Conservation (phyloP, 345 rosid genomes). For the Chamaenerion angustifolium region DNA sequence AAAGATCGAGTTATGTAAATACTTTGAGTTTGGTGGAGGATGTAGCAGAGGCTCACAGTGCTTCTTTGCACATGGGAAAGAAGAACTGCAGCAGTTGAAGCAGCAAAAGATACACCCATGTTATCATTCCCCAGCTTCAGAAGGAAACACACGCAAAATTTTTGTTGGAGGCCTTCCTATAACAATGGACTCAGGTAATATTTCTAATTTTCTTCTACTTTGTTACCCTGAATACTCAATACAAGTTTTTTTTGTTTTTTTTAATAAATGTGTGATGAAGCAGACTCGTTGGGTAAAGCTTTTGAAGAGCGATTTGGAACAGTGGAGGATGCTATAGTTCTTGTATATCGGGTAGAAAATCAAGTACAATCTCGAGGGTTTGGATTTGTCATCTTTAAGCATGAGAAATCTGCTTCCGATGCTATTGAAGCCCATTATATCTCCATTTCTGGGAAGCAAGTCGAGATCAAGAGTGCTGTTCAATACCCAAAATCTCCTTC, state of each 20-base stretch:
- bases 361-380: slow-evolving; percentile 31
- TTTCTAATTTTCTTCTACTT: background rate
- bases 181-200: slow-evolving; percentile 41
- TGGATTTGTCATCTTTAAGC: slow-evolving; percentile 45
- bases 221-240: no score
- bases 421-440: slow-evolving; percentile 36
- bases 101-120: slow-evolving; percentile 9
- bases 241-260: background rate
- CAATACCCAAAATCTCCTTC: slow-evolving; percentile 11
- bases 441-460: slow-evolving; percentile 35
- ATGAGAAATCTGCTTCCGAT: slow-evolving; percentile 27
- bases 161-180: slow-evolving; percentile 48
- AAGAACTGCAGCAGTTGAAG: slow-evolving; percentile 21
- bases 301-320: slow-evolving; percentile 38
- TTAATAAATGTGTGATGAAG: slow-evolving; percentile 6
- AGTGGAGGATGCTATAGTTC: slow-evolving; percentile 34
- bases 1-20: slow-evolving; percentile 29
- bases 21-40: slow-evolving; percentile 27
- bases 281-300: slow-evolving; percentile 24
- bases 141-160: slow-evolving; percentile 20
- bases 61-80: slow-evolving; percentile 30
- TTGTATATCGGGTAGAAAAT: slow-evolving; percentile 16
- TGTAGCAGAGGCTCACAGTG: slow-evolving; percentile 38
- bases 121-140: background rate
- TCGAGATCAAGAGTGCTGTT: slow-evolving; percentile 38